Base-by-base conservation (phyloP, 805 yeast genomes). In the Candida incommunis region DNA sequence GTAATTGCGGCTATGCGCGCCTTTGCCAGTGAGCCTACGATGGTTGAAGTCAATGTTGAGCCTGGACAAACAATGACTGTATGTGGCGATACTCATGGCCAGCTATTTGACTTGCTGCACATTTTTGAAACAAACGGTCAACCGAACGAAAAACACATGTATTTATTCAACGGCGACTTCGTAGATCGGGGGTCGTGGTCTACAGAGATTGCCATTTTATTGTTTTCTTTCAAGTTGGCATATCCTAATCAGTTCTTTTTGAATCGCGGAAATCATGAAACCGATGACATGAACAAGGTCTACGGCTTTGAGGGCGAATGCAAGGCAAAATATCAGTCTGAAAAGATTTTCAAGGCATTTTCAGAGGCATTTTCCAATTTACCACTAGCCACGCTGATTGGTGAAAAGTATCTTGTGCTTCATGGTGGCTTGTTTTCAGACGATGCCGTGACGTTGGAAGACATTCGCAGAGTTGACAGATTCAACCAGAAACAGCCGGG, bases 181-280 rank as follows among this genome's bases (percentile, higher is more conserved):
- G 98, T 92, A 3, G 98, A 92, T 61, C 73, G 98, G 57, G 98
- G 98, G 3, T 83, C 95, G 16, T 90, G 98, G 97, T 86, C 96
- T 3, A 84, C 95, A 58, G 98, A 92, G 60, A 95, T 92, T 41
- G 96, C 96, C 1, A 65, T 92, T 41, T 68, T 82, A 24, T 70
- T 85, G 40, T 87, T 83, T 60, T 71, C 80, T 11, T 72, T 84
- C 62, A 92, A 92, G 64, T 68, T 87, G 27, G 62, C 81, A 26
- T 81, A 72, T 56, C 98, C 98, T 15, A 56, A 65, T 2, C 70
- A 72, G 41, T 62, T 90, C 41, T 87, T 66, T 63, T 61, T 92
- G 49, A 92, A 92, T 65, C 74, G 98, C 59, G 98, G 98, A 23
- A 92, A 92, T 61, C 98, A 92, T 63, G 98, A 92, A 63, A 88